Percentiles rank a stretch among this genome's conserved stretches.
Evolutionary conservation across 208 protist species (phyloP).

Genomic region (Acanthamoeba sp.): DNA sequence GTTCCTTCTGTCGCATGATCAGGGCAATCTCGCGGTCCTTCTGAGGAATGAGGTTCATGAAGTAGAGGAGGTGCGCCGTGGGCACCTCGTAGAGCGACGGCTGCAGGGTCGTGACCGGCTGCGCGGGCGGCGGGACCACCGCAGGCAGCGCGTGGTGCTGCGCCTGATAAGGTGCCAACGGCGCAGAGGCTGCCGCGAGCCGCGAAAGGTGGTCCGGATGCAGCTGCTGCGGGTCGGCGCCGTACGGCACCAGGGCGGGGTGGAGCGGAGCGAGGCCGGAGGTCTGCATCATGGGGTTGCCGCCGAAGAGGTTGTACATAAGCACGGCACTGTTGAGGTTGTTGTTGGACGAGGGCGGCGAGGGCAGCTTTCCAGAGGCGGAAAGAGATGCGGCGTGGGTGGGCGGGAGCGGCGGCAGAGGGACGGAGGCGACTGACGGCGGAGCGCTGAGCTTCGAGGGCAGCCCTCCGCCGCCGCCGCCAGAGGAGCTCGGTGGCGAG

Average conservation of each 20-base stretch:
- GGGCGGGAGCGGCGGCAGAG: background rate
- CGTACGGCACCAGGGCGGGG: background rate
- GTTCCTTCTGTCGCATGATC: slow-evolving; percentile 40
- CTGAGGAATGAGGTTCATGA: slow-evolving; percentile 64
- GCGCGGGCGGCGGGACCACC: background rate
- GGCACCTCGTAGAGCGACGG: slow-evolving; percentile 47
- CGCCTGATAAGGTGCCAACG: background rate
- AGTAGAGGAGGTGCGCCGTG: slow-evolving; percentile 55
- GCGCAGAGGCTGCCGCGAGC: background rate
- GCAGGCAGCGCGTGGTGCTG: background rate
- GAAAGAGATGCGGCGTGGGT: background rate
- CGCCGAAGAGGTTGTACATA: slow-evolving; percentile 35
- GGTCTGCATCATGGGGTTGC: background rate
- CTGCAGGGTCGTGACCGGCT: background rate
- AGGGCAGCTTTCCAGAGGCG: background rate
- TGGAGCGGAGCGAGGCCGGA: background rate
- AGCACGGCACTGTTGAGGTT: slow-evolving; percentile 35
- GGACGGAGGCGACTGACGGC: background rate
- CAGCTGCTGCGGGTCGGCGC: background rate
- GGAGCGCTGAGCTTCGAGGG: background rate
- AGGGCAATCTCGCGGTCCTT: slow-evolving; percentile 56
- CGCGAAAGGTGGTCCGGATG: background rate
- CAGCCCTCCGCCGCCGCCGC: no score
- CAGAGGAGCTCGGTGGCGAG: background rate
- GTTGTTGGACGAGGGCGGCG: background rate